These are phyloP conservation scores for Funneliformis caledonium DNA, from an alignment of 371 early-diverging fungal genomes.

Conservation along the genomic window DNA sequence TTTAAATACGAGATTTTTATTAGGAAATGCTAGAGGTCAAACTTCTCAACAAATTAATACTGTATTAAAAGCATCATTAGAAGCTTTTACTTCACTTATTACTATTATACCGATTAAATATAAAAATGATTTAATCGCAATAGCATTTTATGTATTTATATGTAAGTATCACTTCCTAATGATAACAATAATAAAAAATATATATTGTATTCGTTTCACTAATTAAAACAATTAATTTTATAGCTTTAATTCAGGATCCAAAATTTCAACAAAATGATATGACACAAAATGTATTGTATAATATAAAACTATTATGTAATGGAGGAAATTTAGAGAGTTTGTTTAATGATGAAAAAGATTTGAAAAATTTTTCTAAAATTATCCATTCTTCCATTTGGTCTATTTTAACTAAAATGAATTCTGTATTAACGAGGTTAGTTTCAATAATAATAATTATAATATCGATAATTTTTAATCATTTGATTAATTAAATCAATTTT, in stretches of 20 bases:
- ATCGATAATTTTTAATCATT: no score
- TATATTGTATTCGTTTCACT: neutral
- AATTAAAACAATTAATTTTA: neutral
- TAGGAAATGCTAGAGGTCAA: constrained; percentile 30
- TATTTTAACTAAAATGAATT: neutral
- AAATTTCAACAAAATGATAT: constrained; percentile 45
- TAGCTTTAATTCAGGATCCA: constrained; percentile 47
- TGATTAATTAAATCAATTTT: neutral
- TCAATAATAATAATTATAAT: no score
- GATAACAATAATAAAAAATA: neutral
- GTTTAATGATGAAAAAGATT: constrained; percentile 43
- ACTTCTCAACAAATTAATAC: constrained; percentile 42
- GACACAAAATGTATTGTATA: constrained; percentile 53
- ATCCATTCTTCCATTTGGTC: constrained; percentile 21
- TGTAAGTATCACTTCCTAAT: constrained; percentile 32
- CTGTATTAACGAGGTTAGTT: neutral
- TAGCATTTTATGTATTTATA: constrained; percentile 52
- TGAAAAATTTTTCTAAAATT: constrained; percentile 7
- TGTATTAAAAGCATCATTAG: constrained; percentile 51
- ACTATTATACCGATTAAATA: constrained; percentile 50
- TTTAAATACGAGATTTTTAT: neutral
- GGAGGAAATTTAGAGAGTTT: constrained; percentile 47
- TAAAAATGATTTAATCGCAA: constrained; percentile 54
- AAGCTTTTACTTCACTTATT: constrained; percentile 53
- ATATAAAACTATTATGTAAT: constrained; percentile 49